A percentile compares a stretch with the other conserved stretches of the same genome.
phyloP scores from a whole-genome alignment of 768 basidiomycete species.

The Asterophora lycoperdoides region DNA sequence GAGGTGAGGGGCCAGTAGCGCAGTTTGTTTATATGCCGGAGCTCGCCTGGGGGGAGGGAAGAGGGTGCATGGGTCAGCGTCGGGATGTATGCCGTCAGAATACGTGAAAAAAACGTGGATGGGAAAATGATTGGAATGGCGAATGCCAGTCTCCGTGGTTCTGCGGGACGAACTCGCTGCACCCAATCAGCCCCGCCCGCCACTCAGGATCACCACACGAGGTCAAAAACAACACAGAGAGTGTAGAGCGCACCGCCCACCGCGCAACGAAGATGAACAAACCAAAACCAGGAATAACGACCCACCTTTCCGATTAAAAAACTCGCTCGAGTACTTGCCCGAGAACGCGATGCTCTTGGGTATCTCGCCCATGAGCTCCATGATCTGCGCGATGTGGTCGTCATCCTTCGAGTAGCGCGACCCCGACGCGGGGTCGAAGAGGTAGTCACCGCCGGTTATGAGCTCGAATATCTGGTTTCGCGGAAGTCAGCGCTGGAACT shows the following conservation, averaged over 20 bases:
- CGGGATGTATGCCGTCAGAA: not conserved
- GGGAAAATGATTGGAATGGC: not conserved
- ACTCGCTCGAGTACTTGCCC: constrained; percentile 91
- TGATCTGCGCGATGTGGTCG: constrained; percentile 96
- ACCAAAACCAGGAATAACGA: constrained; percentile 2
- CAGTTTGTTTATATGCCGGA: constrained; percentile 91
- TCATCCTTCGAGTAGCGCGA: constrained; percentile 95
- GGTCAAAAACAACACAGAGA: not conserved
- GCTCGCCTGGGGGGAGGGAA: constrained; percentile 49
- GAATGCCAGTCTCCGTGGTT: not conserved
- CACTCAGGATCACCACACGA: too few species aligned
- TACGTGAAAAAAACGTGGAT: not conserved
- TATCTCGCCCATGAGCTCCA: constrained; percentile 91
- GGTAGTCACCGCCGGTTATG: constrained; percentile 93
- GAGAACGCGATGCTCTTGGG: constrained; percentile 78
- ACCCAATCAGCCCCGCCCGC: too few species aligned
- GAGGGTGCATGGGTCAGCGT: not conserved
- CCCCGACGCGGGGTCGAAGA: constrained; percentile 95
- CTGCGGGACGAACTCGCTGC: too few species aligned
- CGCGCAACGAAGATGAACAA: too few species aligned
- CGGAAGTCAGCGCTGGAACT: too few species aligned
- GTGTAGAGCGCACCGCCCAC: too few species aligned
- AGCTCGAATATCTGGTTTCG: constrained; percentile 80
- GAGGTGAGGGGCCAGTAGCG: constrained; percentile 85
- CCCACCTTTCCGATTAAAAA: constrained; percentile 93